phyloP scores from a whole-genome alignment of 2,329 filamentous ascomycete species.

The Beauveria varroae region DNA sequence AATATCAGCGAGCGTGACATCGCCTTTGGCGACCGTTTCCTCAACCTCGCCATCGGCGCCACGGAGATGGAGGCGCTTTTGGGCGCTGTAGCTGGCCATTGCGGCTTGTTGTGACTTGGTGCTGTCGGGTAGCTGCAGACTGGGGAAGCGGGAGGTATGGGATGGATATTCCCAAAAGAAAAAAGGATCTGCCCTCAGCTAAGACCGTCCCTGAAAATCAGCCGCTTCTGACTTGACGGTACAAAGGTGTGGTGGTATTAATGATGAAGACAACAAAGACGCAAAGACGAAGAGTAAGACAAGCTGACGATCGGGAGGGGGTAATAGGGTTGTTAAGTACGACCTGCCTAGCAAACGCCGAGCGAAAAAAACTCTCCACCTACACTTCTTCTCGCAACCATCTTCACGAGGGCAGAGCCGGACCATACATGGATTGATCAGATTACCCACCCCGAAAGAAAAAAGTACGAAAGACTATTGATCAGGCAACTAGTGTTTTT shows the following conservation, averaged over 20 bases:
- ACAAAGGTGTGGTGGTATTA: background rate
- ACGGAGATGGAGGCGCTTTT: conserved; percentile 7
- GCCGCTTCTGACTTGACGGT: background rate
- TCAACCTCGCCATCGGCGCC: background rate
- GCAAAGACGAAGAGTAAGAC: background rate
- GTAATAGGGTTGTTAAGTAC: background rate
- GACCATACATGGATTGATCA: conserved; percentile 7
- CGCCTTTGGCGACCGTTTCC: conserved; percentile 15
- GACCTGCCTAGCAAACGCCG: background rate
- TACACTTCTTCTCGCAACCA: background rate
- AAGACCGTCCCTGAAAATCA: background rate
- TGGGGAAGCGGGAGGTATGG: no score
- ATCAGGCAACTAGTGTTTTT: conserved; percentile 2
- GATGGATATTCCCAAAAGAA: no score
- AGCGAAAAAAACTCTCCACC: background rate
- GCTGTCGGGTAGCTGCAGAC: no score
- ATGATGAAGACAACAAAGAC: background rate
- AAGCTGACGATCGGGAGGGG: background rate
- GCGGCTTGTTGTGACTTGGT: background rate
- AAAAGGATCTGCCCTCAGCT: background rate
- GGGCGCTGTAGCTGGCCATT: conserved; percentile 5
- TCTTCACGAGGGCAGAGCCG: background rate
- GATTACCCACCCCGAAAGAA: conserved; percentile 3
- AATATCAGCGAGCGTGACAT: conserved; percentile 19
- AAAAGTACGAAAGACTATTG: background rate